These are phyloP conservation scores for Quercus lobata DNA, from an alignment of 331 rosid species.

Conservation along the genomic window DNA sequence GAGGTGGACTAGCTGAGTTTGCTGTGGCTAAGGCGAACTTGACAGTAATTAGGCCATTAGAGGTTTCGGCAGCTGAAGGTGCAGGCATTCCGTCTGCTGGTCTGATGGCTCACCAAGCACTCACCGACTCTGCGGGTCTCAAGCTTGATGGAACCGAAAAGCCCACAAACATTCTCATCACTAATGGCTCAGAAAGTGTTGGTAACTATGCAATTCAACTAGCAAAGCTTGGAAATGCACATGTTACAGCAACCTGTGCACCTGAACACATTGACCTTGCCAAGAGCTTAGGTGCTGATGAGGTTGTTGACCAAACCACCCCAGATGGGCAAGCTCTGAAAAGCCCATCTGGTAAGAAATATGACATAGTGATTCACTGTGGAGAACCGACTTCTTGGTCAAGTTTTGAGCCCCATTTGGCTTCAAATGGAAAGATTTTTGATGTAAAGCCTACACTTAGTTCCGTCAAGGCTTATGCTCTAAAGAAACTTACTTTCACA, in stretches of 20 bases:
- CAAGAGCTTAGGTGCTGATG: constrained; percentile 79
- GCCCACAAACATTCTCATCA: constrained; percentile 51
- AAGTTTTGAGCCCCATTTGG: constrained; percentile 56
- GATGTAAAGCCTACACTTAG: constrained; percentile 53
- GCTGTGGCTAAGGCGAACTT: constrained; percentile 15
- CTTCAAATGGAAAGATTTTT: constrained; percentile 51
- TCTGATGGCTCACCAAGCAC: constrained; percentile 66
- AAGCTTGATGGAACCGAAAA: constrained; percentile 66
- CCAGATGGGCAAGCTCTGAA: constrained; percentile 70
- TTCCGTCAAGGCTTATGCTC: constrained; percentile 32
- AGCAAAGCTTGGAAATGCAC: constrained; percentile 80
- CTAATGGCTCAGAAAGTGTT: constrained; percentile 74
- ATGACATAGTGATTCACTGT: constrained; percentile 67
- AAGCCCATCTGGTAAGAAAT: constrained; percentile 78
- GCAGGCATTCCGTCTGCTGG: constrained; percentile 60
- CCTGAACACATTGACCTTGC: constrained; percentile 65
- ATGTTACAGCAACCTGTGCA: constrained; percentile 81
- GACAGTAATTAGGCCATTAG: constrained; percentile 34
- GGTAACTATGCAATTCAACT: constrained; percentile 75
- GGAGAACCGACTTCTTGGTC: constrained; percentile 67
- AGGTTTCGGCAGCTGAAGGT: constrained; percentile 38
- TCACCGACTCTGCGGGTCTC: constrained; percentile 55
- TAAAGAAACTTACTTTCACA: constrained; percentile 60
- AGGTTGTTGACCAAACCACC: constrained; percentile 75
- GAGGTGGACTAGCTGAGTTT: constrained; percentile 48